These are phyloP conservation scores for Trifolium repens DNA, from an alignment of 306 rosid species.

Conservation along the genomic window DNA sequence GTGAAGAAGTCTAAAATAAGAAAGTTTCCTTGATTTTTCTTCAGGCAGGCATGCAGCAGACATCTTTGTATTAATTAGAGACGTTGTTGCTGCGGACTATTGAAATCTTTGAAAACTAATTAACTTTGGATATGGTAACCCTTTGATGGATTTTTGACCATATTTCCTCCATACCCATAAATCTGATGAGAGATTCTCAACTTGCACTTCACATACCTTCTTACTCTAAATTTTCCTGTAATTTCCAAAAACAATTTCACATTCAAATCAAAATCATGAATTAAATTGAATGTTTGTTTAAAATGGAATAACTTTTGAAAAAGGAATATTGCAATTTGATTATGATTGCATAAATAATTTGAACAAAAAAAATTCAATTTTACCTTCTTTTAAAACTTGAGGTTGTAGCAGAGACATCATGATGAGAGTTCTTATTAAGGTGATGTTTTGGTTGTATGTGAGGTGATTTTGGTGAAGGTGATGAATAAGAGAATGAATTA, in stretches of 20 bases:
- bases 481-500: constrained; percentile 42
- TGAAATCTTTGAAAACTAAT: background rate
- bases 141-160: constrained; percentile 88
- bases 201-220: constrained; percentile 83
- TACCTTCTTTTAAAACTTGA: constrained; percentile 88
- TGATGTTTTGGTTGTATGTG: constrained; percentile 41
- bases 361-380: background rate
- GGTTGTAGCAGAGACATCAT: constrained; percentile 46
- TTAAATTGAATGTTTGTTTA: background rate
- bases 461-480: constrained; percentile 44
- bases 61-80: no score
- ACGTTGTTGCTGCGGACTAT: no score
- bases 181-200: constrained; percentile 85
- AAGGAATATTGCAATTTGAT: no score
- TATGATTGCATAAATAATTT: background rate
- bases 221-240: constrained; percentile 86
- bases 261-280: constrained; percentile 9
- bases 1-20: no score
- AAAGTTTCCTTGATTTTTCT: no score
- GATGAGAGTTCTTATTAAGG: constrained; percentile 44
- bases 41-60: no score
- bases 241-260: constrained; percentile 15
- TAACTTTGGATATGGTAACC: constrained; percentile 98
- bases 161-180: constrained; percentile 98
- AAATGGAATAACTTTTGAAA: background rate